Percentiles rank a stretch among this genome's conserved stretches.
Conservation (phyloP, 2,329 filamentous ascomycete genomes). For the Passalora sequoiae region DNA sequence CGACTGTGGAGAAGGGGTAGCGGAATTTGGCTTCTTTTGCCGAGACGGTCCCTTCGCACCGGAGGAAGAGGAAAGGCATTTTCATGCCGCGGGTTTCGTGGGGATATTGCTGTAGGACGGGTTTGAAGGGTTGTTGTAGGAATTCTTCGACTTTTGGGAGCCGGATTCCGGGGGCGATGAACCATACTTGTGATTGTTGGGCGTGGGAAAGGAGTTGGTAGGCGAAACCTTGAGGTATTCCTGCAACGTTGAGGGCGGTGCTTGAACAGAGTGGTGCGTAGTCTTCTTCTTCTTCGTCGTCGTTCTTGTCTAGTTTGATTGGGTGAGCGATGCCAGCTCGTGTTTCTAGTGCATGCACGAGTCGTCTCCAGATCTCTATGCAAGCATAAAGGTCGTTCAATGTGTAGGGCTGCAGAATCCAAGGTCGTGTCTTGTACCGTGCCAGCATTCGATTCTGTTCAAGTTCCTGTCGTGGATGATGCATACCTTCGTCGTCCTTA, state of each 20-base stretch:
- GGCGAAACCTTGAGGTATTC: conserved; percentile 30
- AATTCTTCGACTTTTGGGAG: conserved; percentile 33
- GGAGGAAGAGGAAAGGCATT: conserved; percentile 33
- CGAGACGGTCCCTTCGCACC: conserved; percentile 28
- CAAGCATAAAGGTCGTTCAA: conserved; percentile 28
- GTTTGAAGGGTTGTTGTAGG: conserved; percentile 32
- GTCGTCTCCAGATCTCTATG: conserved; percentile 27
- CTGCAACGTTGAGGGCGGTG: conserved; percentile 29
- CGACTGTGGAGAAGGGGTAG: conserved; percentile 31
- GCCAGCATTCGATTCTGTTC: conserved; percentile 18
- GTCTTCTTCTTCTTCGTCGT: conserved; percentile 26
- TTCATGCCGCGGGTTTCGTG: conserved; percentile 32
- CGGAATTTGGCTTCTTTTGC: conserved; percentile 34
- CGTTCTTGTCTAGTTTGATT: conserved; percentile 14
- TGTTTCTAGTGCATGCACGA: conserved; percentile 29
- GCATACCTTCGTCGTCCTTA: conserved; percentile 14
- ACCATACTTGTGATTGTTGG: conserved; percentile 29
- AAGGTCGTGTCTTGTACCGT: conserved; percentile 28
- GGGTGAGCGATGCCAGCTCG: conserved; percentile 22
- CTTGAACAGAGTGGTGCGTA: conserved; percentile 26
- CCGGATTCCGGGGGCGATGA: conserved; percentile 31
- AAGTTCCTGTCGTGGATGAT: conserved; percentile 14
- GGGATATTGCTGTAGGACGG: conserved; percentile 26
- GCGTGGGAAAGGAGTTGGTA: conserved; percentile 31
- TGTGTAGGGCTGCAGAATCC: conserved; percentile 33